Evolutionary conservation across 495 filamentous ascomycete genomes (phyloP).

Genomic region (Lasiosphaeris hirsuta): DNA sequence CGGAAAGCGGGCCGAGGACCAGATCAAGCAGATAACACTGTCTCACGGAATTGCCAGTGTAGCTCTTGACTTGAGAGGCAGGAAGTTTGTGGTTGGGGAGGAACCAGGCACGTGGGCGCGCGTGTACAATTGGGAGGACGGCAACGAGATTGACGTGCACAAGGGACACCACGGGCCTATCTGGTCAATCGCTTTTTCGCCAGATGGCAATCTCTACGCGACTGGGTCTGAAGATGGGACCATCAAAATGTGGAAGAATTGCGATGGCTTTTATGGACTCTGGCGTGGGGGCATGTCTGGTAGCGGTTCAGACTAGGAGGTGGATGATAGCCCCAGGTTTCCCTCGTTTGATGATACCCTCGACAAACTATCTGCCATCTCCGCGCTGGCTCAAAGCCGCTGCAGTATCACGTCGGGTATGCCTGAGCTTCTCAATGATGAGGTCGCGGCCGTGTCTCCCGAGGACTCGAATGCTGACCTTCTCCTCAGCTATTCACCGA

Average conservation of each 20-base stretch:
- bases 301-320: slow-evolving; percentile 32
- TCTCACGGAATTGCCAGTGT: slow-evolving; percentile 84
- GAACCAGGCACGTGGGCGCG: slow-evolving; percentile 90
- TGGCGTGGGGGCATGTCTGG: slow-evolving; percentile 42
- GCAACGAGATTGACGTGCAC: slow-evolving; percentile 81
- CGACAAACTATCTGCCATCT: background rate
- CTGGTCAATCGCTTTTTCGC: slow-evolving; percentile 91
- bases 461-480: slow-evolving; percentile 9
- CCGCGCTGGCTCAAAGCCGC: background rate
- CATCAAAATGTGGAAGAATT: slow-evolving; percentile 80
- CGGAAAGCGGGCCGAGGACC: slow-evolving; percentile 60
- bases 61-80: slow-evolving; percentile 74
- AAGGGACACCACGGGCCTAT: slow-evolving; percentile 97
- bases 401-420: background rate
- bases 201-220: slow-evolving; percentile 91
- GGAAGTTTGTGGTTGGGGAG: slow-evolving; percentile 83
- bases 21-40: slow-evolving; percentile 74
- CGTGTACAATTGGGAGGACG: slow-evolving; percentile 81
- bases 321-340: slow-evolving; percentile 10
- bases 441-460: slow-evolving; percentile 2
- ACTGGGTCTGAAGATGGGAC: slow-evolving; percentile 97
- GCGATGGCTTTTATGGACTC: slow-evolving; percentile 52
- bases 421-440: slow-evolving; percentile 11
- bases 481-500: slow-evolving; percentile 10
- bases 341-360: slow-evolving; percentile 15